These are phyloP conservation scores for Scheffersomyces coipomensis DNA, from an alignment of 805 yeast species.

Conservation along the genomic window DNA sequence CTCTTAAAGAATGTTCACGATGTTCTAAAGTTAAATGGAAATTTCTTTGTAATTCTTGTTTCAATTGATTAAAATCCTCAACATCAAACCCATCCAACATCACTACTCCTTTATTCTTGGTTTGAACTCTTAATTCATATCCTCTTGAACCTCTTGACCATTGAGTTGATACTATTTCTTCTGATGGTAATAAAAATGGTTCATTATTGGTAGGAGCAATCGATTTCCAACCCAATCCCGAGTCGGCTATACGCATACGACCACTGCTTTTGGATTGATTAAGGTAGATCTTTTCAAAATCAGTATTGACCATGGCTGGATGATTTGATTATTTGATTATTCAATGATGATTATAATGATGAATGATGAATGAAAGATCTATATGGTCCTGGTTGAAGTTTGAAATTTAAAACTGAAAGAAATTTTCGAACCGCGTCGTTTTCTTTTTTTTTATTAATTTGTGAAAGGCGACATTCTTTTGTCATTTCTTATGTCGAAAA, in stretches of 20 bases:
- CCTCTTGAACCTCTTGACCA: conserved; percentile 97
- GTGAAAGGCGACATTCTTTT: too few relatives aligned
- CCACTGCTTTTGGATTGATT: conserved; percentile 85
- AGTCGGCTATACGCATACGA: conserved; percentile 88
- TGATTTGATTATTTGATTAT: too few relatives aligned
- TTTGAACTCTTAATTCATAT: conserved; percentile 82
- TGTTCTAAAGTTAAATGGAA: conserved; percentile 73
- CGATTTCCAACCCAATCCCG: conserved; percentile 98
- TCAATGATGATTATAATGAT: too few relatives aligned
- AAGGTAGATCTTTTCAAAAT: conserved; percentile 86
- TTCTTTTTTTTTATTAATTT: too few relatives aligned
- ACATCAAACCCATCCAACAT: conserved; percentile 89
- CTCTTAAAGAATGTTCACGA: conserved; percentile 89
- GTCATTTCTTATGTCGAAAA: too few relatives aligned
- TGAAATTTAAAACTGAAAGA: too few relatives aligned
- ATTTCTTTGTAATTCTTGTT: conserved; percentile 77
- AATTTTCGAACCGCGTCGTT: too few relatives aligned
- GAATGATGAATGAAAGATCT: too few relatives aligned
- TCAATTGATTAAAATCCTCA: conserved; percentile 77
- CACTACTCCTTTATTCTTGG: conserved; percentile 83
- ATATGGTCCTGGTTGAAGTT: too few relatives aligned
- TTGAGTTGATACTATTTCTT: conserved; percentile 71
- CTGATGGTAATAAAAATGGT: conserved; percentile 88
- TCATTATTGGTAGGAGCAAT: conserved; percentile 44
- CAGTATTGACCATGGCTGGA: conserved; percentile 58